phyloP scores from a whole-genome alignment of 2,329 filamentous ascomycete genomes.

The Teratosphaeria viscida region DNA sequence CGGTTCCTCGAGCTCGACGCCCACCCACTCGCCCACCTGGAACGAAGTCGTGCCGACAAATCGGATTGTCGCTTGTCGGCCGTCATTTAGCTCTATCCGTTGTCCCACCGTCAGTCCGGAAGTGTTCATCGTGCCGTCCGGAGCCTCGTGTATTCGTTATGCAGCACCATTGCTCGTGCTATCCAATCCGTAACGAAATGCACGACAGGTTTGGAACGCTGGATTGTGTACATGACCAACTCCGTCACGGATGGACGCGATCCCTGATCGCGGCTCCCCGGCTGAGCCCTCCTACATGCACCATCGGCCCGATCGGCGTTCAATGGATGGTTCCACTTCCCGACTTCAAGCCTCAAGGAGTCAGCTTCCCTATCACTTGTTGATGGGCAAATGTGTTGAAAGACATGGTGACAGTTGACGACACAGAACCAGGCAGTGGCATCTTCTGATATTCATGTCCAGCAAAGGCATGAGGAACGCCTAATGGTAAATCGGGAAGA shows the following conservation, averaged over 20 bases:
- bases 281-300: no score
- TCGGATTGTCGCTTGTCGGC: conserved; percentile 64
- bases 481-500: no score
- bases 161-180: not conserved
- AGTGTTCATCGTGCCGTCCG: conserved; percentile 20
- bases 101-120: conserved; percentile 47
- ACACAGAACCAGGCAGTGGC: no score
- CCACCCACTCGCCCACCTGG: conserved; percentile 75
- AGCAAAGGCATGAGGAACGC: no score
- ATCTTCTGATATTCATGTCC: no score
- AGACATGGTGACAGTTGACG: no score
- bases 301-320: not conserved
- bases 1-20: conserved; percentile 72
- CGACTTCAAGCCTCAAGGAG: not conserved
- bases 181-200: not conserved
- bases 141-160: not conserved
- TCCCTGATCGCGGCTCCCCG: not conserved
- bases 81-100: conserved; percentile 67
- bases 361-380: not conserved
- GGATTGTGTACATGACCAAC: not conserved
- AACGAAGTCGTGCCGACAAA: conserved; percentile 75
- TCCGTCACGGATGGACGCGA: not conserved
- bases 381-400: no score
- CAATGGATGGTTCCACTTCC: not conserved
- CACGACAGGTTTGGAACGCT: not conserved